Evolutionary conservation across 2,329 filamentous ascomycete species (phyloP), one percentile per base, ranked within the genome.

Genomic region (Fusarium poae): DNA sequence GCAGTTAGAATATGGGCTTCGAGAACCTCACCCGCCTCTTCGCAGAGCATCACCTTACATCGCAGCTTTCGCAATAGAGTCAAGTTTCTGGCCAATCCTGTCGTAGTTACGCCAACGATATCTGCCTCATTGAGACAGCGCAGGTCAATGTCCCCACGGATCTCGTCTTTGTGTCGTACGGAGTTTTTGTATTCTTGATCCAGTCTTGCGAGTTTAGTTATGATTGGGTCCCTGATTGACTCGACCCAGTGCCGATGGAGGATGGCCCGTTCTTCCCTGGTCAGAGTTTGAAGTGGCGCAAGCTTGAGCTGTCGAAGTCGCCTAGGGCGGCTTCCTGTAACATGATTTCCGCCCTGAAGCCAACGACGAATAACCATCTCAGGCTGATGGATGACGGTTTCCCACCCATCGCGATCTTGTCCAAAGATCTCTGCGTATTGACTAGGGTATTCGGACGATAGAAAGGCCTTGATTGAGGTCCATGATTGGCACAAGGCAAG

Each of bases 11-110:
- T 79, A 61, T 92, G 89, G 0, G 86, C 81, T 73, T 92, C 90
- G 32, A 92, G 79, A 0, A 92, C 86, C 65, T 92, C 89, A 0
- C 85, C 90, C 3, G 90, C 90, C 71, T 92, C 90, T 73, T 92
- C 90, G 34, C 87, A 90, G 1, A 92, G 74, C 18, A 92, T 75
- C 0, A 91, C 83, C 62, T 90, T 89, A 32, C 80, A 78, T 9
- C 77, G 72, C 3, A 90, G 62, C 10, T 81, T 80, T 10, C 82
- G 80, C 0, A 91, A 77, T 2, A 86, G 67, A 0, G 80, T 75
- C 0, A 88, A 75, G 18, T 86, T 83, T 21, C 79, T 77, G 0
- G 88, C 88, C 13, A 48, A 18, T 2, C 52, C 52, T 13, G 52
- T 55, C n/a, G 52, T 55, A 15, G 42, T 55, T 15, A 55, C 23